Evolutionary conservation across 305 asterid species (phyloP).

Genomic region (Lippia alba): DNA sequence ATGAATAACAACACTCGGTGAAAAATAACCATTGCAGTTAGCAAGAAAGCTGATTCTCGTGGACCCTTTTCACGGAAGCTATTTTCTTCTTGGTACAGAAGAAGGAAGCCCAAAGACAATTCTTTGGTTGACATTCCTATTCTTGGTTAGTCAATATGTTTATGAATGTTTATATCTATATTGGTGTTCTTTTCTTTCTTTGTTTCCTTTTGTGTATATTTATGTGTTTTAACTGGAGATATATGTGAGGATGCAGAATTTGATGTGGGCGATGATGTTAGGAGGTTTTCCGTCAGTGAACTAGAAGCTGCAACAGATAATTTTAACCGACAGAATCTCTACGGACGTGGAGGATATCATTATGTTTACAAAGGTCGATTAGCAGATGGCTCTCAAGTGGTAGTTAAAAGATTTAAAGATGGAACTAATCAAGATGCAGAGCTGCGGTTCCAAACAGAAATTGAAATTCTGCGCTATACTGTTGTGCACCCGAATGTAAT

Average conservation of each 20-base stretch:
- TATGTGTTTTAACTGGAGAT: neutral
- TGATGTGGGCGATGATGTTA: slow-evolving; percentile 49
- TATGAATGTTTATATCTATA: neutral
- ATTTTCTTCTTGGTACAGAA: slow-evolving; percentile 1
- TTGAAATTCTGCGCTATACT: slow-evolving; percentile 63
- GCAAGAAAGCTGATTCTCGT: neutral
- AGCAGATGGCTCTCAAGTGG: slow-evolving; percentile 64
- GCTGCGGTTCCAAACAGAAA: slow-evolving; percentile 22
- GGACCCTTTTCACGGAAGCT: neutral
- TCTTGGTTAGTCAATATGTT: neutral
- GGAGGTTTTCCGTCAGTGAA: slow-evolving; percentile 60
- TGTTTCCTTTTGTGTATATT: too few relatives aligned
- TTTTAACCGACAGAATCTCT: slow-evolving; percentile 55
- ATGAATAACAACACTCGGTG: too few relatives aligned
- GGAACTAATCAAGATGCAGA: slow-evolving; percentile 30
- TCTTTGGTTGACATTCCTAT: too few relatives aligned
- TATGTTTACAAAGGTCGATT: slow-evolving; percentile 47
- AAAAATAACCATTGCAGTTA: neutral
- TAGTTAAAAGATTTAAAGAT: slow-evolving; percentile 59
- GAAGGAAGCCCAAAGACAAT: neutral
- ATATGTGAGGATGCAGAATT: slow-evolving; percentile 51
- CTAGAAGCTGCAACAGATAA: slow-evolving; percentile 63
- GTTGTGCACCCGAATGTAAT: slow-evolving; percentile 69
- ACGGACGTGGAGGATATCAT: slow-evolving; percentile 54
- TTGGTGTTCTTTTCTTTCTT: too few relatives aligned